Percentiles rank a stretch among this genome's conserved stretches.
These are phyloP conservation scores for Candida insectalens DNA, from an alignment of 805 yeast species.

Conservation along the genomic window DNA sequence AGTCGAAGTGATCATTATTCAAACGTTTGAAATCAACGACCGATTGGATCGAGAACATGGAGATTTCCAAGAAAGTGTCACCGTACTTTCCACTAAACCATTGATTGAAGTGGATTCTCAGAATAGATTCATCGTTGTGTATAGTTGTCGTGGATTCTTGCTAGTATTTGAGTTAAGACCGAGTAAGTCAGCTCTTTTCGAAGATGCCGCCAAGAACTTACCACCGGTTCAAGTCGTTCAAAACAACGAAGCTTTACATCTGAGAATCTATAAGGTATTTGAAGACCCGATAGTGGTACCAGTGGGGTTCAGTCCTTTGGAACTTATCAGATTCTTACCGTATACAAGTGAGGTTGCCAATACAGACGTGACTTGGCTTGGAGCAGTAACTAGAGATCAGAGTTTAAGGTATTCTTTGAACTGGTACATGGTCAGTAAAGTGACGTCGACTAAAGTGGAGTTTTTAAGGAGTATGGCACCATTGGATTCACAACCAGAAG, in stretches of 20 bases:
- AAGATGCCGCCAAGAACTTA: conserved; percentile 8
- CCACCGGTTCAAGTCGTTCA: conserved; percentile 10
- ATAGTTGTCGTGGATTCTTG: conserved; percentile 12
- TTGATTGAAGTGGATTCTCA: conserved; percentile 13
- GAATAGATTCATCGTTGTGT: conserved; percentile 12
- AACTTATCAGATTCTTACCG: conserved; percentile 7
- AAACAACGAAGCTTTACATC: conserved; percentile 5
- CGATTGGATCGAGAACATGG: no score
- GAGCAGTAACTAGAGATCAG: conserved; percentile 9
- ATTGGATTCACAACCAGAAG: conserved; percentile 9
- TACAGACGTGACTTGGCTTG: conserved; percentile 9
- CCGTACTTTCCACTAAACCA: conserved; percentile 8
- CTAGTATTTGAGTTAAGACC: conserved; percentile 13
- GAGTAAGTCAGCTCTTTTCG: conserved; percentile 11
- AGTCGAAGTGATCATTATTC: conserved; percentile 8
- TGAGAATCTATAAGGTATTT: conserved; percentile 9
- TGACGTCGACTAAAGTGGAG: conserved; percentile 2
- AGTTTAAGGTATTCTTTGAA: conserved; percentile 9
- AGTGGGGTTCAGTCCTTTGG: conserved; percentile 10
- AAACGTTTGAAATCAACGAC: conserved; percentile 9
- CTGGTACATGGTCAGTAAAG: conserved; percentile 8
- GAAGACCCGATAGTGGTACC: conserved; percentile 9
- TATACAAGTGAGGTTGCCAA: neutral
- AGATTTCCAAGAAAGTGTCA: conserved; percentile 1
- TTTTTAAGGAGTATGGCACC: conserved; percentile 5